These are phyloP conservation scores for Amphirosellinia nigrospora DNA, from an alignment of 495 filamentous ascomycete genomes.

Conservation along the genomic window DNA sequence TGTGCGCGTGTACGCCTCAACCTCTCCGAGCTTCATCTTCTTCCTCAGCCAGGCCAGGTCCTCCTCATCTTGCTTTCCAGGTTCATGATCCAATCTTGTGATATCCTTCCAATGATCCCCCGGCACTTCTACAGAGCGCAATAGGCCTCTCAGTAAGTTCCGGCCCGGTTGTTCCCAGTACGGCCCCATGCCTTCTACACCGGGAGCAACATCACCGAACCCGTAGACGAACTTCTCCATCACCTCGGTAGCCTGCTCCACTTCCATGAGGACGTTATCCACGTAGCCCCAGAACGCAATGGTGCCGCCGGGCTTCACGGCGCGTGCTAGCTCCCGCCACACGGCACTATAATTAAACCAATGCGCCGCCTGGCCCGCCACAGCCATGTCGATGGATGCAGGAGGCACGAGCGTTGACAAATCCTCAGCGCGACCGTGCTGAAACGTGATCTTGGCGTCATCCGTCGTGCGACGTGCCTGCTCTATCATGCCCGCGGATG, in stretches of 20 bases:
- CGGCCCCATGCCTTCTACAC: conserved; percentile 56
- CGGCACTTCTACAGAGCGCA: conserved; percentile 57
- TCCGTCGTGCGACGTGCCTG: conserved; percentile 55
- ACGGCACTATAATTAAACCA: conserved; percentile 64
- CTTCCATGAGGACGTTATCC: conserved; percentile 61
- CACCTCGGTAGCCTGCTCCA: conserved; percentile 53
- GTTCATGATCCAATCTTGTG: conserved; percentile 62
- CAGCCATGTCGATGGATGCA: conserved; percentile 59
- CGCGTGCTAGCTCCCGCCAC: conserved; percentile 61
- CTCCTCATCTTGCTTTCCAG: conserved; percentile 48
- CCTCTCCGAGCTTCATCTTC: conserved; percentile 58
- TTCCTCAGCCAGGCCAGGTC: conserved; percentile 56
- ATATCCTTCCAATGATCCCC: conserved; percentile 57
- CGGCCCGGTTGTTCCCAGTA: conserved; percentile 68
- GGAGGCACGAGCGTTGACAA: conserved; percentile 53
- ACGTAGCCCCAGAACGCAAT: conserved; percentile 69
- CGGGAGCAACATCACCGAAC: conserved; percentile 46
- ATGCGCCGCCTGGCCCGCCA: conserved; percentile 68
- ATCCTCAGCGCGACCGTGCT: conserved; percentile 55
- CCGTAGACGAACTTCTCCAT: conserved; percentile 57
- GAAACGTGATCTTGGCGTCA: conserved; percentile 54
- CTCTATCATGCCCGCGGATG: conserved; percentile 63
- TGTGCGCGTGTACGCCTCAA: conserved; percentile 62
- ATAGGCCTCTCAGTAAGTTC: conserved; percentile 55
- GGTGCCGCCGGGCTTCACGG: conserved; percentile 60